Conservation (phyloP, 495 filamentous ascomycete genomes). For the Neurospora tetrasperma region DNA sequence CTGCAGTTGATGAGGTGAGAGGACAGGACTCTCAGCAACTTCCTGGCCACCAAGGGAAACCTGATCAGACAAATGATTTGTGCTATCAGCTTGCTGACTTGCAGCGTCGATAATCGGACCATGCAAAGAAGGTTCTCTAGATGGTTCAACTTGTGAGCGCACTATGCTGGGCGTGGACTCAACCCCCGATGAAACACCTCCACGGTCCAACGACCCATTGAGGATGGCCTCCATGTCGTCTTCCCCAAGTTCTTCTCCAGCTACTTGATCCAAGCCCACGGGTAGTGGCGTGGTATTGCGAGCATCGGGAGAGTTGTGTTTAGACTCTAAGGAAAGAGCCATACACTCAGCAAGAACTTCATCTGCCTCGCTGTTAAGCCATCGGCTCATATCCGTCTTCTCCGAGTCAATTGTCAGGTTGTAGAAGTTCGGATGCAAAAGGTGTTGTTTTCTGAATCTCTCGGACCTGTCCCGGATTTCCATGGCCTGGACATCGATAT, state of each 20-base stretch:
- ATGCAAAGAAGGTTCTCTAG: conserved; percentile 10
- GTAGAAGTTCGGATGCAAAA: conserved; percentile 67
- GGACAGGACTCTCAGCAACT: conserved; percentile 45
- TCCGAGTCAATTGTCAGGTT: conserved; percentile 60
- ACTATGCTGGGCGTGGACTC: not conserved
- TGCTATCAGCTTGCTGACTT: not conserved
- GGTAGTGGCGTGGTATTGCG: conserved; percentile 1
- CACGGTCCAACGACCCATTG: not conserved
- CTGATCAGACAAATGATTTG: not conserved
- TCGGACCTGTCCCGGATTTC: conserved; percentile 62
- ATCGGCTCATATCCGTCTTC: conserved; percentile 56
- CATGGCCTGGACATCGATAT: conserved; percentile 59
- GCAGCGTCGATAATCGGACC: not conserved
- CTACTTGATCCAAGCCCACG: not conserved
- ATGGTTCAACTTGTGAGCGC: conserved; percentile 17
- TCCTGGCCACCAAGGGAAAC: not conserved
- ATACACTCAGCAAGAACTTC: conserved; percentile 64
- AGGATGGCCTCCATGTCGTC: conserved; percentile 9
- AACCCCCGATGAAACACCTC: not conserved
- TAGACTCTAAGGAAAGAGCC: conserved; percentile 31
- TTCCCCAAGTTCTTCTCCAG: conserved; percentile 14
- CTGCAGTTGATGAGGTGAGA: conserved; percentile 36
- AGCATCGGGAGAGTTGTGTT: conserved; percentile 2
- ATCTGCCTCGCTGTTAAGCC: conserved; percentile 59
- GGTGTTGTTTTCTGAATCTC: conserved; percentile 52